Evolutionary conservation across 208 protist genomes (phyloP).

Genomic region (Acanthamoeba triangularis): DNA sequence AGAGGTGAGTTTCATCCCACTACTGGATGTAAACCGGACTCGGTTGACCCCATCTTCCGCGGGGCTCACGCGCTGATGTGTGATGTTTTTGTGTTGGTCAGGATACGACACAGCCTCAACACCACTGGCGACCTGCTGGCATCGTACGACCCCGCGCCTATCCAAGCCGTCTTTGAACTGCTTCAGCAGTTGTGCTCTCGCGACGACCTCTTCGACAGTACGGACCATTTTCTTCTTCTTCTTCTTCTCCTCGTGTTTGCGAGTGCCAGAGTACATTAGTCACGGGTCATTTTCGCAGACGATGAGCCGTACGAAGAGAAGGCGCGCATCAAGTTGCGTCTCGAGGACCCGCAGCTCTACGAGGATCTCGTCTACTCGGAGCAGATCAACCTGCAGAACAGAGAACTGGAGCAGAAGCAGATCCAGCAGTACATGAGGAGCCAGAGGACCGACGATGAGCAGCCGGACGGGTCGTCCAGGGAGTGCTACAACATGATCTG

Average conservation of each 20-base stretch:
- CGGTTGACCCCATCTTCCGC: too few relatives aligned
- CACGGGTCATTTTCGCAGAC: neutral
- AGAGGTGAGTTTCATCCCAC: neutral
- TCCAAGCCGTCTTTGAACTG: conserved; percentile 60
- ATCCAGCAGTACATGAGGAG: conserved; percentile 72
- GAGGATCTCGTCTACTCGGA: conserved; percentile 69
- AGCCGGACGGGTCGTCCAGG: neutral
- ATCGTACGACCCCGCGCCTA: conserved; percentile 35
- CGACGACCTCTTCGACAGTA: conserved; percentile 47
- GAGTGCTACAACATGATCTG: conserved; percentile 57
- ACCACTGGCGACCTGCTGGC: conserved; percentile 30
- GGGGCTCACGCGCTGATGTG: neutral
- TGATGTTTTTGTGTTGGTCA: neutral
- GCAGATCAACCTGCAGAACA: conserved; percentile 52
- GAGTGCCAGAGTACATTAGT: neutral
- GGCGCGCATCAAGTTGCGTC: conserved; percentile 50
- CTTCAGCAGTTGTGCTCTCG: conserved; percentile 71
- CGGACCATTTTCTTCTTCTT: neutral
- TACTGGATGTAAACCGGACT: too few relatives aligned
- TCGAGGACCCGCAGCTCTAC: conserved; percentile 68
- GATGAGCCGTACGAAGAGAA: conserved; percentile 64
- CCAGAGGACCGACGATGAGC: conserved; percentile 1
- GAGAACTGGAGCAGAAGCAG: conserved; percentile 54
- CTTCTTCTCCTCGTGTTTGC: neutral
- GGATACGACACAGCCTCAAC: conserved; percentile 34